These are phyloP conservation scores for Cryptococcus jaspeensis DNA, from an alignment of 1,284 basidiomycete species.

Conservation along the genomic window DNA sequence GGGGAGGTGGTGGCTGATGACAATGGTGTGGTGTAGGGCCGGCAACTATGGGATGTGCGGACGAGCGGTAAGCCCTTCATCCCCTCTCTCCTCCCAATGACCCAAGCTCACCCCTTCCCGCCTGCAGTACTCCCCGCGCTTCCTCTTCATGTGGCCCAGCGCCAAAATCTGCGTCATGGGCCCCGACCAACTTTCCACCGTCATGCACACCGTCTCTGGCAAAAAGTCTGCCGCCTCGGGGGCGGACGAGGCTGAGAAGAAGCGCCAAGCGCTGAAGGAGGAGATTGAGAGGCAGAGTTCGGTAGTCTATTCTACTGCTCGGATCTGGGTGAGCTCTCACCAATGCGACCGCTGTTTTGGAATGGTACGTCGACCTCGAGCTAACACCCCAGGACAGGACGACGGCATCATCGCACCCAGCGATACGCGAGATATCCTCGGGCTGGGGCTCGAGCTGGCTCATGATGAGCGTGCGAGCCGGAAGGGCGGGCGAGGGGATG, in stretches of 20 bases:
- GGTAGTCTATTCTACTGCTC: conserved; percentile 80
- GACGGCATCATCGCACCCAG: conserved; percentile 89
- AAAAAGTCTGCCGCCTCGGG: conserved; percentile 18
- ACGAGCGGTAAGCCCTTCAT: conserved; percentile 64
- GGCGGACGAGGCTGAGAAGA: conserved; percentile 28
- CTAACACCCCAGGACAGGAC: conserved; percentile 57
- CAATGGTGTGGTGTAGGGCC: conserved; percentile 52
- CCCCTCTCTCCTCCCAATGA: no score
- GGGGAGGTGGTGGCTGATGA: not conserved
- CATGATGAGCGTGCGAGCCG: conserved; percentile 53
- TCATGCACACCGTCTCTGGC: conserved; percentile 74
- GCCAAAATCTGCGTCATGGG: conserved; percentile 97
- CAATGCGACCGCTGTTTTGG: no score
- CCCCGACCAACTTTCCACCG: conserved; percentile 82
- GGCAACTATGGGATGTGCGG: conserved; percentile 95
- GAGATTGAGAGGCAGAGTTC: conserved; percentile 85
- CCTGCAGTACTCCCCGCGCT: conserved; percentile 78
- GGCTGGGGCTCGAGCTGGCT: conserved; percentile 75
- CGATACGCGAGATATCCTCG: conserved; percentile 86
- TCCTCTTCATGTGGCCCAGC: conserved; percentile 98
- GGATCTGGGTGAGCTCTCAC: conserved; percentile 63
- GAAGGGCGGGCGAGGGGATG: conserved; percentile 34
- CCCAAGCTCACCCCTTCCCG: conserved; percentile 14
- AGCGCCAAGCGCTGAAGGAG: conserved; percentile 58
- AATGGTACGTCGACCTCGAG: not conserved